A percentile compares a stretch with the other conserved stretches of the same genome.
Evolutionary conservation across 2,329 filamentous ascomycete species (phyloP).

Genomic region (Mollisiaceae sp.): DNA sequence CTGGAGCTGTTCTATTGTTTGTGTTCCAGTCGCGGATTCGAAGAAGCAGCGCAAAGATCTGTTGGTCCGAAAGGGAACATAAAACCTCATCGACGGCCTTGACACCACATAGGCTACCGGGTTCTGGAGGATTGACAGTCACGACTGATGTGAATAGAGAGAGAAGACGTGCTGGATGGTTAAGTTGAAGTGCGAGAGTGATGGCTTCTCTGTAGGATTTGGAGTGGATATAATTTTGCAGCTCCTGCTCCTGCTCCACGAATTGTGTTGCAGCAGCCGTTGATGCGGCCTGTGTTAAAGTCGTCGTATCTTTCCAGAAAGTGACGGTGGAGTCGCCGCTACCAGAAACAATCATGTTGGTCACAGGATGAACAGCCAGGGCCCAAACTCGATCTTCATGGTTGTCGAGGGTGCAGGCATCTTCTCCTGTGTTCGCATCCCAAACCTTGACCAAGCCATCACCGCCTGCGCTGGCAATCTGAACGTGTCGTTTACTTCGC

Average conservation of each 20-base stretch:
- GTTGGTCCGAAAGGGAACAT: conserved; percentile 77
- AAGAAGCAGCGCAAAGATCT: conserved; percentile 82
- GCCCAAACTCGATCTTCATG: conserved; percentile 97
- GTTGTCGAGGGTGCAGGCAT: conserved; percentile 90
- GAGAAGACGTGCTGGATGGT: conserved; percentile 88
- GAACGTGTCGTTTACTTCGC: conserved; percentile 63
- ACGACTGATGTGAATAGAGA: conserved; percentile 83
- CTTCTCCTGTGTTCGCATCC: conserved; percentile 85
- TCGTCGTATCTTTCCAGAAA: conserved; percentile 94
- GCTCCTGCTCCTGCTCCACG: conserved; percentile 91
- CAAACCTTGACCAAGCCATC: conserved; percentile 97
- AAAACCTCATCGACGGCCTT: conserved; percentile 83
- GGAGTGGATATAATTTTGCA: conserved; percentile 89
- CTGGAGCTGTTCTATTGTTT: conserved; percentile 82
- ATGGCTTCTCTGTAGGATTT: conserved; percentile 94
- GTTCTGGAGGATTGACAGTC: conserved; percentile 62
- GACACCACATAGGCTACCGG: conserved; percentile 66
- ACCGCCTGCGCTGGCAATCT: conserved; percentile 85
- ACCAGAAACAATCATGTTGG: conserved; percentile 82
- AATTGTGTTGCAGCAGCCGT: conserved; percentile 76
- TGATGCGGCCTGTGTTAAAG: conserved; percentile 75
- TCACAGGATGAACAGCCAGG: conserved; percentile 71
- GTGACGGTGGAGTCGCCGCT: conserved; percentile 91
- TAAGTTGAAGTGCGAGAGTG: conserved; percentile 86
- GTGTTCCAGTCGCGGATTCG: conserved; percentile 96